phyloP scores from a whole-genome alignment of 1,139 yeast genomes.

The Torulaspora pretoriensis region DNA sequence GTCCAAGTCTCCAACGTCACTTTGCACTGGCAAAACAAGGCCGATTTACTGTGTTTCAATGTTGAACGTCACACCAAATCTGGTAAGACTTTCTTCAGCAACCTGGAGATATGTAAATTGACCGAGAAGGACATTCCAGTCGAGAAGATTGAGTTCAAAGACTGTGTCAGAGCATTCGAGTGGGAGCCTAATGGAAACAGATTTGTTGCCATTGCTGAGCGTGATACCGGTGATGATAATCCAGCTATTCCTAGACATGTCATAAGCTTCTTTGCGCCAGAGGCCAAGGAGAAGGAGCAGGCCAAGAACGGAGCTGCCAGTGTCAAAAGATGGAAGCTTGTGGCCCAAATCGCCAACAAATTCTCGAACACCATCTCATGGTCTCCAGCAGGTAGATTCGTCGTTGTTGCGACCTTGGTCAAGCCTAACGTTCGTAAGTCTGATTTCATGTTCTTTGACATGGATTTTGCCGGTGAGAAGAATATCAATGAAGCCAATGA shows the following conservation, averaged over 20 bases:
- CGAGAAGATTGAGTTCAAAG: constrained; percentile 89
- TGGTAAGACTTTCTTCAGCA: constrained; percentile 85
- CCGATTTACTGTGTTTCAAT: constrained; percentile 82
- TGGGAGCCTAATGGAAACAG: constrained; percentile 96
- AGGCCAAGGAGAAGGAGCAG: constrained; percentile 40
- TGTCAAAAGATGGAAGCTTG: constrained; percentile 53
- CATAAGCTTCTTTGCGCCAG: constrained; percentile 80
- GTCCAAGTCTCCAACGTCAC: constrained; percentile 92
- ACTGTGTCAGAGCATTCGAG: constrained; percentile 79
- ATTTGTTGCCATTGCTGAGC: constrained; percentile 70
- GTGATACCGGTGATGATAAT: constrained; percentile 54
- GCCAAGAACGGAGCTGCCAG: constrained; percentile 30
- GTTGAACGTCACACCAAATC: constrained; percentile 97
- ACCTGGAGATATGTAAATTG: constrained; percentile 86
- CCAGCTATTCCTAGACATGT: constrained; percentile 69
- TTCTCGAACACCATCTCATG: constrained; percentile 73
- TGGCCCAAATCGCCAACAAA: constrained; percentile 57
- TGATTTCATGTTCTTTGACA: constrained; percentile 81
- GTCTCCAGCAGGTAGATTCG: constrained; percentile 93
- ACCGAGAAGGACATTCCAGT: constrained; percentile 90
- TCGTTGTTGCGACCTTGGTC: constrained; percentile 69
- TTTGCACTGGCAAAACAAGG: constrained; percentile 92
- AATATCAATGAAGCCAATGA: constrained; percentile 30
- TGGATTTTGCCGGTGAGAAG: constrained; percentile 72
- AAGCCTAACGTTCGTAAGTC: constrained; percentile 49